These are phyloP conservation scores for Aspergillus vadensis DNA, from an alignment of 2,329 filamentous ascomycete species.

Conservation along the genomic window DNA sequence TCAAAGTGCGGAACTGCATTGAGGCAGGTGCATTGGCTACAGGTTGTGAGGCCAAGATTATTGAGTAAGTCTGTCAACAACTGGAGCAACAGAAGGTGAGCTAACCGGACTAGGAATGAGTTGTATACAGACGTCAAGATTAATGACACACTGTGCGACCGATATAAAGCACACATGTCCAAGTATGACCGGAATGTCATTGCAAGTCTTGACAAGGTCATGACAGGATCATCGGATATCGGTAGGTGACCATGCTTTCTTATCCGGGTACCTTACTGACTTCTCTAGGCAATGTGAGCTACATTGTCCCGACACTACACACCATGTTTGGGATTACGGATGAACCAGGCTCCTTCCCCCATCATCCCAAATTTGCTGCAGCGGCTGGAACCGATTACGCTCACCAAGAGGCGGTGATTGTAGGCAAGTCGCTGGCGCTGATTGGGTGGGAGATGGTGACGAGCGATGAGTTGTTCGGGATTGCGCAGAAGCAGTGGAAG, in stretches of 20 bases:
- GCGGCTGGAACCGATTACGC: slow-evolving; percentile 48
- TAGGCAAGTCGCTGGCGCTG: slow-evolving; percentile 50
- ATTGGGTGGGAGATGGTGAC: slow-evolving; percentile 38
- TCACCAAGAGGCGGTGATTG: slow-evolving; percentile 46
- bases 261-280: background rate
- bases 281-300: slow-evolving; percentile 51
- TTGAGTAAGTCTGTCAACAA: slow-evolving; percentile 28
- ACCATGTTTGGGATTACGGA: slow-evolving; percentile 51
- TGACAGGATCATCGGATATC: slow-evolving; percentile 52
- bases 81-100: background rate
- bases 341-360: slow-evolving; percentile 35
- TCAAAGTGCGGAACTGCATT: slow-evolving; percentile 36
- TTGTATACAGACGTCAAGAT: slow-evolving; percentile 50
- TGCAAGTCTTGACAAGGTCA: slow-evolving; percentile 40
- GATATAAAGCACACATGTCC: slow-evolving; percentile 50
- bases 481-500: slow-evolving; percentile 30
- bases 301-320: slow-evolving; percentile 52
- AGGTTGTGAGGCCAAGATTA: slow-evolving; percentile 36
- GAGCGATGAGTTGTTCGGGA: slow-evolving; percentile 26
- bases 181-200: slow-evolving; percentile 41
- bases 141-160: slow-evolving; percentile 49
- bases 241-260: slow-evolving; percentile 28
- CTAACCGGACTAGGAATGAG: slow-evolving; percentile 20
- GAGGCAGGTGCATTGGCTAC: slow-evolving; percentile 40
- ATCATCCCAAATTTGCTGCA: slow-evolving; percentile 48